These are phyloP conservation scores for Aureobasidium sp. DNA, from an alignment of 2,329 filamentous ascomycete genomes.

Conservation along the genomic window DNA sequence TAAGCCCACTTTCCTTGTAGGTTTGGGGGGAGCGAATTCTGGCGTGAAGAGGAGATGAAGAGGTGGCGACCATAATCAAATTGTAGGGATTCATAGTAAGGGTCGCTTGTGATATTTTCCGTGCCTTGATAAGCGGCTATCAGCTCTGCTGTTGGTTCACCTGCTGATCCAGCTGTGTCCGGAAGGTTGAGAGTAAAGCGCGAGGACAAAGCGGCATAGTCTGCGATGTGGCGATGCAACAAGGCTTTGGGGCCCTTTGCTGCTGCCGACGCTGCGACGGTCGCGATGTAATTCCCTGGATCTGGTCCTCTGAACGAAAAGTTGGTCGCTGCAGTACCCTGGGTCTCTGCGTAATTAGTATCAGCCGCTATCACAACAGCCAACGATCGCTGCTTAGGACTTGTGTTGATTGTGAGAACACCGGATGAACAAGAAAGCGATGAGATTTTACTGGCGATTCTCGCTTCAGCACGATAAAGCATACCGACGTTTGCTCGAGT, in stretches of 20 bases:
- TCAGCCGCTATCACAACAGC: constrained; percentile 38
- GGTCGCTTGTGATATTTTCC: constrained; percentile 39
- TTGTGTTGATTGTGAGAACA: constrained; percentile 27
- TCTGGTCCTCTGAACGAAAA: constrained; percentile 47
- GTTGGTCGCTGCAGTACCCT: constrained; percentile 37
- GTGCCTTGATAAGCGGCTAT: constrained; percentile 25
- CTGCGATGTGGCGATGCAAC: constrained; percentile 32
- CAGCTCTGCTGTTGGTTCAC: constrained; percentile 33
- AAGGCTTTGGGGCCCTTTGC: constrained; percentile 30
- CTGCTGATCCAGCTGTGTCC: constrained; percentile 36
- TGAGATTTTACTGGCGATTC: constrained; percentile 22
- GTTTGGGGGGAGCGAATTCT: constrained; percentile 48
- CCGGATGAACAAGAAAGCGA: constrained; percentile 22
- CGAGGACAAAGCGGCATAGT: constrained; percentile 36
- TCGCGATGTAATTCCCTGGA: constrained; percentile 35
- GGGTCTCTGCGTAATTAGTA: constrained; percentile 46
- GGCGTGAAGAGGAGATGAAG: constrained; percentile 48
- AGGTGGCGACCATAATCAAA: constrained; percentile 50
- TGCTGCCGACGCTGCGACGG: constrained; percentile 29
- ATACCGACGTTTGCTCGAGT: constrained; percentile 41
- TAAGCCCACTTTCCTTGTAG: constrained; percentile 52
- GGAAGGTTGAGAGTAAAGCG: constrained; percentile 42
- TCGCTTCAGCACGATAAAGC: constrained; percentile 37
- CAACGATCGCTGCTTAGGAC: constrained; percentile 25
- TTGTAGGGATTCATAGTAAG: constrained; percentile 47